Evolutionary conservation across 208 protist genomes (phyloP).

Genomic region (Acanthamoeba triangularis): DNA sequence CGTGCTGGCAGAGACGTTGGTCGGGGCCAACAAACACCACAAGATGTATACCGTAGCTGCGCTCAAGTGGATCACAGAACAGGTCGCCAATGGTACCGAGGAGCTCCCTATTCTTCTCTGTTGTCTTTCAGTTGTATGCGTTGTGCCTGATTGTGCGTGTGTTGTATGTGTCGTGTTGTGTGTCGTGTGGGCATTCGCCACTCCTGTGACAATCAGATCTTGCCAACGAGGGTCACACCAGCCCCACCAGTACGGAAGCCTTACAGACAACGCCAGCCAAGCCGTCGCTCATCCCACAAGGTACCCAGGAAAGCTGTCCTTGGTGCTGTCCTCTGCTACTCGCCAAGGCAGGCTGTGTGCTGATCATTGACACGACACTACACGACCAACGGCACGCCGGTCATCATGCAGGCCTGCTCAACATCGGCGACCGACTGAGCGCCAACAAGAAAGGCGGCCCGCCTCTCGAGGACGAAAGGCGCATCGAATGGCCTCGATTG

Average conservation of each 20-base stretch:
- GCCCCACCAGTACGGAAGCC: neutral
- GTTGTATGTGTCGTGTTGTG: too few relatives aligned
- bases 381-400: too few relatives aligned
- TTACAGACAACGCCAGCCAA: neutral
- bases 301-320: too few relatives aligned
- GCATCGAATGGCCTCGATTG: neutral
- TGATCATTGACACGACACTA: too few relatives aligned
- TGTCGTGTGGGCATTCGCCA: too few relatives aligned
- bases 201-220: neutral
- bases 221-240: neutral
- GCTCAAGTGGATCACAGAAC: conserved; percentile 32
- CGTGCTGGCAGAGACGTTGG: neutral
- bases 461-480: neutral
- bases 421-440: neutral
- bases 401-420: neutral
- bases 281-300: neutral
- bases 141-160: neutral
- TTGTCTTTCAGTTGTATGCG: neutral
- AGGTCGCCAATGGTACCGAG: neutral
- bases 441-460: neutral
- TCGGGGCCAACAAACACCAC: conserved; percentile 15
- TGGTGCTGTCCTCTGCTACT: too few relatives aligned
- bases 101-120: neutral
- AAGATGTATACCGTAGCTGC: neutral
- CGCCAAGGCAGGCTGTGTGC: too few relatives aligned